These are phyloP conservation scores for Plectosphaerella plurivora DNA, from an alignment of 2,329 filamentous ascomycete genomes.

Conservation along the genomic window DNA sequence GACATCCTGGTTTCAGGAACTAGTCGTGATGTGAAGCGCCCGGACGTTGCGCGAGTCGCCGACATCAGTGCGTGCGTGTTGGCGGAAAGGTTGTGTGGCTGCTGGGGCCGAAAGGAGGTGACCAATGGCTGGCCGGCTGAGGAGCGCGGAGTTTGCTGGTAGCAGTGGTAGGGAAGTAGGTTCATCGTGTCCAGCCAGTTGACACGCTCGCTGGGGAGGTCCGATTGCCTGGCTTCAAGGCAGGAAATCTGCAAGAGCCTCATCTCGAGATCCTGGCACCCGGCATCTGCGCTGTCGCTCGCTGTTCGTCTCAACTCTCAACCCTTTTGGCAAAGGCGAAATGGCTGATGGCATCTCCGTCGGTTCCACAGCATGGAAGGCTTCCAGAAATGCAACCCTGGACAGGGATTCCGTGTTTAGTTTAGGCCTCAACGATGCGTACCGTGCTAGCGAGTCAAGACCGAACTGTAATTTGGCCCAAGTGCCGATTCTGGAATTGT, in stretches of 20 bases:
- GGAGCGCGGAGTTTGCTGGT: no score
- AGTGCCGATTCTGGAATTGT: not conserved
- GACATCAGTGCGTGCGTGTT: not conserved
- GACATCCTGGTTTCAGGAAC: no score
- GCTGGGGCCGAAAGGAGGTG: no score
- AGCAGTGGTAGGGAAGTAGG: no score
- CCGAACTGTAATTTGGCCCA: not conserved
- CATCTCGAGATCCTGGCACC: not conserved
- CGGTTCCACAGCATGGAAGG: conserved; percentile 2
- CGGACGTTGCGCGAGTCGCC: not conserved
- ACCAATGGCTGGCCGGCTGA: no score
- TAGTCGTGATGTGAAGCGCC: not conserved
- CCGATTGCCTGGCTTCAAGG: no score
- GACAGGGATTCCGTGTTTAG: not conserved
- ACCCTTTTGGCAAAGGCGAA: not conserved
- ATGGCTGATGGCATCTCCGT: no score
- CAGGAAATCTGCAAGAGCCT: no score
- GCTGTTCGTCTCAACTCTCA: not conserved
- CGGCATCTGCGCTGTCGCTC: not conserved
- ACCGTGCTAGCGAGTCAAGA: not conserved
- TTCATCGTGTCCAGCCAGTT: no score
- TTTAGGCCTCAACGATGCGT: not conserved
- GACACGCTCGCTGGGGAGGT: no score
- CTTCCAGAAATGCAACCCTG: not conserved
- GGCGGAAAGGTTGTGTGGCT: no score